Conservation (phyloP, 257 asterid species). For the Plectranthus barbatus region DNA sequence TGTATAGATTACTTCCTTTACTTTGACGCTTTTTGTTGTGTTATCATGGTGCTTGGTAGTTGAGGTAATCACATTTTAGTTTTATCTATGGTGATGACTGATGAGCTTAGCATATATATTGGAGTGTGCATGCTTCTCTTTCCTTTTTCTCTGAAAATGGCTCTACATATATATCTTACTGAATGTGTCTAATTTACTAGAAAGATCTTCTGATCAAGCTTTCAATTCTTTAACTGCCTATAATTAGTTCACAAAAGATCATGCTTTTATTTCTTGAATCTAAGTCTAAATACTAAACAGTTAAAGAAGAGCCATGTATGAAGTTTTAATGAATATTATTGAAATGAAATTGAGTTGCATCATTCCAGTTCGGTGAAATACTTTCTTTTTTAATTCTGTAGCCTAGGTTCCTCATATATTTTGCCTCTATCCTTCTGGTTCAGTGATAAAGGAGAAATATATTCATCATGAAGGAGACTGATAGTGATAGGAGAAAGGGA, state of each 20-base stretch:
- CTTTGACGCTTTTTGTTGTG: too few species aligned
- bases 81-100: not conserved
- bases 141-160: not conserved
- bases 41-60: too few species aligned
- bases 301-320: not conserved
- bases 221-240: too few species aligned
- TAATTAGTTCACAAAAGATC: not conserved
- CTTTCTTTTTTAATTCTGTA: not conserved
- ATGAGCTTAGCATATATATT: too few species aligned
- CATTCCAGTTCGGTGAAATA: not conserved
- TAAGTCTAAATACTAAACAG: not conserved
- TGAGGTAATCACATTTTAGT: not conserved
- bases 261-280: slow-evolving; percentile 1
- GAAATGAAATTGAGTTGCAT: not conserved
- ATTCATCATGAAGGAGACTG: slow-evolving; percentile 65
- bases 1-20: too few species aligned
- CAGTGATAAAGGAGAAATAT: slow-evolving; percentile 25
- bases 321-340: not conserved
- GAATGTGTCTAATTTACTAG: not conserved
- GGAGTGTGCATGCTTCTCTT: not conserved
- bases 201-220: not conserved
- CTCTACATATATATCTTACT: not conserved
- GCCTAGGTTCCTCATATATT: not conserved
- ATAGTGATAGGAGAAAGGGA: slow-evolving; percentile 51
- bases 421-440: slow-evolving; percentile 17